These are phyloP conservation scores for Candida railenensis DNA, from an alignment of 805 yeast genomes.

Conservation along the genomic window DNA sequence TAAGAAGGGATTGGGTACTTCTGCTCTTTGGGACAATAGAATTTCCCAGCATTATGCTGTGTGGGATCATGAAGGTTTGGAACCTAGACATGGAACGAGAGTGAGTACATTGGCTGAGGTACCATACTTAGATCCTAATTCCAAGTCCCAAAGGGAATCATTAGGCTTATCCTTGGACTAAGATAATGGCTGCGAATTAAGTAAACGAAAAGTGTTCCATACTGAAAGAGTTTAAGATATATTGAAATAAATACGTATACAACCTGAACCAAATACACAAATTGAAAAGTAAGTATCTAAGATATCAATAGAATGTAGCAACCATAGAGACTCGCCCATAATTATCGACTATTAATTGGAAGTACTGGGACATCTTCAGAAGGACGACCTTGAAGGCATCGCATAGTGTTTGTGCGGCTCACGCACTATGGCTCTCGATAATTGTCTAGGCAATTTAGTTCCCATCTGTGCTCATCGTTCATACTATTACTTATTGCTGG, in stretches of 20 bases:
- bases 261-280: no score
- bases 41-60: conserved; percentile 29
- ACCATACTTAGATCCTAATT: conserved; percentile 50
- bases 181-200: conserved; percentile 2
- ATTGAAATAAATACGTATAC: no score
- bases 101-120: conserved; percentile 49
- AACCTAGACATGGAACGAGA: conserved; percentile 53
- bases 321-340: no score
- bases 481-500: neutral
- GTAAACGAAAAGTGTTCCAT: no score
- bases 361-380: no score
- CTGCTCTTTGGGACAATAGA: conserved; percentile 60
- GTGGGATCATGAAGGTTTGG: conserved; percentile 46
- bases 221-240: no score
- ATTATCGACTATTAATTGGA: no score
- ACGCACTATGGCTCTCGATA: no score
- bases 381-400: no score
- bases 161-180: conserved; percentile 34
- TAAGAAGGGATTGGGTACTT: conserved; percentile 44
- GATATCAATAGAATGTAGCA: no score
- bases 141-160: conserved; percentile 54
- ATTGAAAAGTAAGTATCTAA: no score
- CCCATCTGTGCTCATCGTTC: neutral
- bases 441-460: neutral
- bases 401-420: no score